A percentile compares a stretch with the other conserved stretches of the same genome.
phyloP scores from a whole-genome alignment of 2,329 filamentous ascomycete species.

The Cladosporium sp. region DNA sequence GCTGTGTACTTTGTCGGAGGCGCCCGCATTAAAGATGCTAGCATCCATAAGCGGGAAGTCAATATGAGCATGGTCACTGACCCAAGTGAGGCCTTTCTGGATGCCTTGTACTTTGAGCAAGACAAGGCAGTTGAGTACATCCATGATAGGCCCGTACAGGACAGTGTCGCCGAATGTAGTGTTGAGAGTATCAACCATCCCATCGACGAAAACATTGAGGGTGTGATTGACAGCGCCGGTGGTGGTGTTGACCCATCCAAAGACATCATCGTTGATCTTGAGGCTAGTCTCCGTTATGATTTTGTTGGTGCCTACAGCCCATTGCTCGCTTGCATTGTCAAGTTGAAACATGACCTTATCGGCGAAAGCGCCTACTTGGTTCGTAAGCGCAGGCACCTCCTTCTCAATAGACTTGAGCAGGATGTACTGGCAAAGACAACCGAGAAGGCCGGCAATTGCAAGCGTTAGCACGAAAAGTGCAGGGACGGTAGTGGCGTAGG shows the following conservation, averaged over 20 bases:
- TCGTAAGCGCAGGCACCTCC: slow-evolving; percentile 68
- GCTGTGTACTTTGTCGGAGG: slow-evolving; percentile 50
- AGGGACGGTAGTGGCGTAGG: slow-evolving; percentile 79
- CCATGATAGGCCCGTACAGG: slow-evolving; percentile 70
- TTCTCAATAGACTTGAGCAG: slow-evolving; percentile 69
- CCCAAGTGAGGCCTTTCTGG: slow-evolving; percentile 88
- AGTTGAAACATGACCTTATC: slow-evolving; percentile 70
- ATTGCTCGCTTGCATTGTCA: slow-evolving; percentile 66
- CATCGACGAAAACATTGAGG: slow-evolving; percentile 72
- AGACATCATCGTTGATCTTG: slow-evolving; percentile 77
- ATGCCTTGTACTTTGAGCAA: slow-evolving; percentile 79
- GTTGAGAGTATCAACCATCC: slow-evolving; percentile 70
- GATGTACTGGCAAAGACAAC: slow-evolving; percentile 76
- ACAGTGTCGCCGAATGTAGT: slow-evolving; percentile 76
- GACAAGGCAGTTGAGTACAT: slow-evolving; percentile 81
- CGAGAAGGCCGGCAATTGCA: slow-evolving; percentile 73
- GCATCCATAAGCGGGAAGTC: slow-evolving; percentile 72
- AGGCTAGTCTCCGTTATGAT: slow-evolving; percentile 61
- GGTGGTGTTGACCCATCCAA: slow-evolving; percentile 81
- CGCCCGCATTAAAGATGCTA: slow-evolving; percentile 78
- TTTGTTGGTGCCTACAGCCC: slow-evolving; percentile 71
- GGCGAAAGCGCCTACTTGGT: slow-evolving; percentile 73
- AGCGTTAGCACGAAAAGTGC: slow-evolving; percentile 84
- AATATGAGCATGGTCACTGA: slow-evolving; percentile 79
- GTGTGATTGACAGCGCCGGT: slow-evolving; percentile 81